A percentile compares a stretch with the other conserved stretches of the same genome.
phyloP scores from a whole-genome alignment of 2,329 filamentous ascomycete genomes.

The Ceratocystis alfenasii region DNA sequence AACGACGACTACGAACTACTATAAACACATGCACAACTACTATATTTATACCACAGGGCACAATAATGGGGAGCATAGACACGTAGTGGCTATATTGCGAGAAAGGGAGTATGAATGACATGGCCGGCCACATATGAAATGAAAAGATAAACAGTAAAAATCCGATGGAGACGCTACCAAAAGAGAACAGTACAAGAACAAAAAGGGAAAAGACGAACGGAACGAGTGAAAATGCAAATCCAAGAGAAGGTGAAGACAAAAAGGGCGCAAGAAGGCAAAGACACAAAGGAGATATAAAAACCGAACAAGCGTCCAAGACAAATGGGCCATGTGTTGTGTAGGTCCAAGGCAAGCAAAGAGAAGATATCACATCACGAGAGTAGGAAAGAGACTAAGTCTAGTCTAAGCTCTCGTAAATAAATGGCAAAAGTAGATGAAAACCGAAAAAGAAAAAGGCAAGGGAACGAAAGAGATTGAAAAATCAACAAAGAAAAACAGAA shows the following conservation, averaged over 20 bases:
- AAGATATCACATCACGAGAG: background rate
- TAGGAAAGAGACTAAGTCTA: too few relatives aligned
- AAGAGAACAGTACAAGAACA: slow-evolving; percentile 1
- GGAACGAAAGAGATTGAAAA: background rate
- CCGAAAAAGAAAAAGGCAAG: background rate
- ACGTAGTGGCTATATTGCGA: slow-evolving; percentile 4
- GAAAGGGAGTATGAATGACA: background rate
- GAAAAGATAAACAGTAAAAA: background rate
- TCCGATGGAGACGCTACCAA: background rate
- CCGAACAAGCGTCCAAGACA: background rate
- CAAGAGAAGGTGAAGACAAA: background rate
- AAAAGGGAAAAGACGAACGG: slow-evolving; percentile 1
- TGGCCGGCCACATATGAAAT: background rate
- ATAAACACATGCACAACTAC: background rate
- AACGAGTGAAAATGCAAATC: background rate
- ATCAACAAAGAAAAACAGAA: background rate
- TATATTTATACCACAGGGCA: background rate
- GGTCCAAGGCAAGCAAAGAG: background rate
- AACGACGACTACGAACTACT: background rate
- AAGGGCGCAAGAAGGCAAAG: background rate
- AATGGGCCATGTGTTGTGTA: background rate
- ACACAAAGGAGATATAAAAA: background rate
- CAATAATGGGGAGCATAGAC: background rate
- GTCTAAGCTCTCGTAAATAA: background rate
- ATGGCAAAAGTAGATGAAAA: background rate